Evolutionary conservation across 805 yeast genomes (phyloP), one percentile per base, ranked within the genome.

Genomic region (Zygoascus tannicola): DNA sequence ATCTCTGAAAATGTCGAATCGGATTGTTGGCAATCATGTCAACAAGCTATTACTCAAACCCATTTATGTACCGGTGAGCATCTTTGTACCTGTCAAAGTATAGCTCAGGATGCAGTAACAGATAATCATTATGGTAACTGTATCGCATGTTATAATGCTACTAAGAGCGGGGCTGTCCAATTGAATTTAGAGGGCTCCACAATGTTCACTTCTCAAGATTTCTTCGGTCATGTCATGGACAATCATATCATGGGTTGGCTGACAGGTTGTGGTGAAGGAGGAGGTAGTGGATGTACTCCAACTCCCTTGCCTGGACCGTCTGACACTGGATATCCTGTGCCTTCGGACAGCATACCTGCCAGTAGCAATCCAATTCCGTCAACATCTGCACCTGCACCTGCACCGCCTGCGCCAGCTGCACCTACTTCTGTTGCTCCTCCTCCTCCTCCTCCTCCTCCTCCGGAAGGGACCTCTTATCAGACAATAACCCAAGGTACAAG

Each of bases 1-100:
- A 18, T n/a, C 19, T 7, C 35, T 15, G 35, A 18, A 14, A 23
- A 16, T 8, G 40, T 26, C 8, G 40, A 40, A 15, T 16, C 22
- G 8, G 48, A 49, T 21, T 51, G 54, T 35, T 47, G 49, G 48
- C 35, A 46, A 18, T 32, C 44, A n/a, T 51, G 55, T 36, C 40
- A 50, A 32, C 22, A 43, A 21, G 46, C 48, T 8, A 33, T 49
- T 5, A 35, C 42, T 3, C 37, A 42, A 22, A 37, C 48, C 2
- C 30, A 26, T 12, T 26, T 26, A 26, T 26, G 30, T 26, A 26
- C 30, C 12, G 30, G 30, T 26, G 30, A 26, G 12, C 30, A 26
- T 26, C 30, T 26, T 26, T 26, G 30, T 26, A 26, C 30, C 30
- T 26, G 30, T 12, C 30, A 26, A 26, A 26, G 30, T 26, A 26